Evolutionary conservation across 2,329 filamentous ascomycete genomes (phyloP).

Genomic region (Cladorrhinum sp.): DNA sequence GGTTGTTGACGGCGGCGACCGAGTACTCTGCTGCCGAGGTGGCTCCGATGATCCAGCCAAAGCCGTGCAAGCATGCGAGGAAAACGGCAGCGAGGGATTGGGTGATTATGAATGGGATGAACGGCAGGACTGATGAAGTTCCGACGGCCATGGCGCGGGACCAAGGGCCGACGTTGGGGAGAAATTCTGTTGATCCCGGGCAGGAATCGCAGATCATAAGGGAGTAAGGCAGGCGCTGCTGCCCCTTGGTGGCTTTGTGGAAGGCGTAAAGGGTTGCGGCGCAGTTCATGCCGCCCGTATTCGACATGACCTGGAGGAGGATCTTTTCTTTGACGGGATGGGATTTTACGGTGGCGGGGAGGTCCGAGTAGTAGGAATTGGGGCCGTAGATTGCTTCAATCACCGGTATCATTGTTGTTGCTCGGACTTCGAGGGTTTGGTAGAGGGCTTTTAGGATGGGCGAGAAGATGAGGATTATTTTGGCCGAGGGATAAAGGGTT

Average conservation of each 20-base stretch:
- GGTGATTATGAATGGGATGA: slow-evolving; percentile 45
- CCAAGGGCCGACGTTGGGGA: slow-evolving; percentile 47
- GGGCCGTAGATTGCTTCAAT: slow-evolving; percentile 38
- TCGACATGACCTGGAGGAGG: slow-evolving; percentile 55
- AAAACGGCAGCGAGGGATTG: slow-evolving; percentile 46
- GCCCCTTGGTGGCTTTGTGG: slow-evolving; percentile 33
- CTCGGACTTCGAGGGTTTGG: slow-evolving; percentile 42
- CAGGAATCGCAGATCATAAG: slow-evolving; percentile 53
- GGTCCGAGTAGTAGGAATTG: slow-evolving; percentile 6
- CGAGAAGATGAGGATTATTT: slow-evolving; percentile 50
- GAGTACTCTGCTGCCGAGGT: slow-evolving; percentile 43
- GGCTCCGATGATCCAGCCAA: slow-evolving; percentile 37
- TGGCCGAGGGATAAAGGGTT: slow-evolving; percentile 47
- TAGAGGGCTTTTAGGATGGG: slow-evolving; percentile 47
- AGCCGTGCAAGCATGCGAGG: slow-evolving; percentile 37
- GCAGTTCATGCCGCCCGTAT: slow-evolving; percentile 55
- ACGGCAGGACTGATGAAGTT: slow-evolving; percentile 31
- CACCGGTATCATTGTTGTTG: slow-evolving; percentile 45
- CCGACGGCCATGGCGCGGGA: slow-evolving; percentile 53
- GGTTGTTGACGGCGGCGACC: slow-evolving; percentile 37
- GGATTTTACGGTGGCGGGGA: slow-evolving; percentile 22
- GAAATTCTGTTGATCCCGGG: slow-evolving; percentile 45
- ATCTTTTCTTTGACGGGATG: slow-evolving; percentile 31
- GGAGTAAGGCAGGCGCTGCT: slow-evolving; percentile 43
- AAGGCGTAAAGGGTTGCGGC: slow-evolving; percentile 49